Evolutionary conservation across 2,329 filamentous ascomycete species (phyloP), one percentile per base, ranked within the genome.

Genomic region (Diaporthe sp.): DNA sequence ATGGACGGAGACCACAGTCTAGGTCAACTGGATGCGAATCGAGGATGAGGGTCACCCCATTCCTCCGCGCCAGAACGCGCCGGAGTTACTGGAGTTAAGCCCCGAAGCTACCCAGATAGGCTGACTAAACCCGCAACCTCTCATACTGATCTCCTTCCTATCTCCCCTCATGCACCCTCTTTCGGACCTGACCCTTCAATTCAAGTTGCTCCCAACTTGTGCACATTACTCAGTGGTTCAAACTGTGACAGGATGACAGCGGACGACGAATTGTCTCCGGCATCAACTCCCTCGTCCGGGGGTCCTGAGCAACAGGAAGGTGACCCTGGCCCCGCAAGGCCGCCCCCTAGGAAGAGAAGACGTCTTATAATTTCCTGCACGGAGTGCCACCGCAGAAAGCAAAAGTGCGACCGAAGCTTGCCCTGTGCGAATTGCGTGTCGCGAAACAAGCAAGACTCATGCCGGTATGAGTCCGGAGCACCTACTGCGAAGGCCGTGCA

Each of bases 311-410:
- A 53, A 37, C 71, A 73, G n/a, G 74, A 67, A 39, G 51, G 39
- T 15, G 60, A 68, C 25, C 13, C 49, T 39, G 34, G 39, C 55
- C 44, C 55, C 71, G 49, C 75, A 42, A 84, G 82, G 76, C 84
- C 82, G 55, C 86, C 87, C 25, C 86, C 87, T 6, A 87, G 89
- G 74, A 92, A 92, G 82, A 86, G 91, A 78, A 87, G 89, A 79
- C 87, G 91, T 53, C 85, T 90, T 57, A 90, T 92, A 60, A 90
- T 92, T 75, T 92, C 90, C 10, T 93, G 91, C 79, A 90, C 88
- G 15, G 91, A 93, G 80, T 93, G 91, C 78, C 91, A 92, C 82
- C 86, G 91, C 76, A 86, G 91, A 76, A 93, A 93, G 80, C 90
- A 92, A 80, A 91, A 91, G 87, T 92, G 91, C 81, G 90, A 92